Evolutionary conservation across 768 basidiomycete species (phyloP), one percentile per base, ranked within the genome.

Genomic region (Boletus sp.): DNA sequence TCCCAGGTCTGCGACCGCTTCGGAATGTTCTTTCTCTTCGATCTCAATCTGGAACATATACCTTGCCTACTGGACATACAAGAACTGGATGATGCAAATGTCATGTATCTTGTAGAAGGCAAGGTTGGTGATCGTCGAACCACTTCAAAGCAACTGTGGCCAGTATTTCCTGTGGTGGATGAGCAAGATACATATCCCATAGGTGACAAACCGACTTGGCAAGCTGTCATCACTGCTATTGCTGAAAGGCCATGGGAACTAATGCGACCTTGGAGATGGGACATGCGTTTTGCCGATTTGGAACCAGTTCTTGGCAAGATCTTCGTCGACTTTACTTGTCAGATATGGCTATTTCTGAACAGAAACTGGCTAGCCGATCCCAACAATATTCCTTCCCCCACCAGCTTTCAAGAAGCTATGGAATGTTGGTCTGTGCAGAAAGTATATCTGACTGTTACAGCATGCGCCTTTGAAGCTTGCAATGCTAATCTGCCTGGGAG

Each of bases 321-420:
- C 9, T 42, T 42, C 11, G 20, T 20, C 9, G 11, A 54, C 20
- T 63, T 63, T 14, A 63, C 56, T 0, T 49, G 47, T 28, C 62
- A 63, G 2, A 32, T 50, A 10, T 61, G 62, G 62, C 20, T 63
- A 0, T 18, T 50, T 12, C 9, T 63, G 2, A 17, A 50, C 6
- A 29, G 33, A 0, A 4, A 37, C 36, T 55, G 54, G 56, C 9
- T 58, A 9, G 6, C 29, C 30, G 47, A 52, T 24, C 6, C 29
- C 14, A 41, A 36, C 2, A n/a, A 36, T 7, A 8, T 29, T 2
- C 62, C 59, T 3, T 17, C 30, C 2, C 60, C 42, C 0, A 20
- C 41, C 1, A 50, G 14, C 1, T 18, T 61, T 9, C 9, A 54
- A 18, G 48, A 62, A 18, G 60, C 54, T 0, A 61, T 61, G 33